Conservation (phyloP, 2,329 filamentous ascomycete genomes). For the Diaporthe nobilis region DNA sequence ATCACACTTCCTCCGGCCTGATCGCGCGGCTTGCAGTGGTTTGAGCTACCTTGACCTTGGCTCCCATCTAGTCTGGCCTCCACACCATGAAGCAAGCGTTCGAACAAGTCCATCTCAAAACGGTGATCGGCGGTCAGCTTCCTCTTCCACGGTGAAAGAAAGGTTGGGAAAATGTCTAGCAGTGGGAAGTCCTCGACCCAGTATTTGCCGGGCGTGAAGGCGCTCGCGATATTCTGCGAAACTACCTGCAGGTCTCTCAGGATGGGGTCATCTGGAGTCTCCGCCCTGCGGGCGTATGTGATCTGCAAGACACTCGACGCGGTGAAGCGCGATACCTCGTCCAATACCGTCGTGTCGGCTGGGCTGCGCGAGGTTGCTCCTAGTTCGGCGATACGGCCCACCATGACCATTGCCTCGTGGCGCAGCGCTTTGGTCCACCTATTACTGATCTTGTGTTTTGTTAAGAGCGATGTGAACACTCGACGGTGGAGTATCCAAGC, state of each 20-base stretch:
- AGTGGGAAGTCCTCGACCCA: slow-evolving; percentile 36
- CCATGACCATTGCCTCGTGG: slow-evolving; percentile 37
- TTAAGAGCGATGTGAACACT: slow-evolving; percentile 35
- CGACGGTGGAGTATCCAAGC: slow-evolving; percentile 35
- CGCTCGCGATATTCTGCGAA: slow-evolving; percentile 35
- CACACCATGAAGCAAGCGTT: slow-evolving; percentile 19
- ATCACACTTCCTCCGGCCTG: neutral
- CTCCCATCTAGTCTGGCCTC: neutral
- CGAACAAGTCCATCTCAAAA: slow-evolving; percentile 32
- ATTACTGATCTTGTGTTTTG: slow-evolving; percentile 22
- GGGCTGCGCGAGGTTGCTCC: neutral
- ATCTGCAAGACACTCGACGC: slow-evolving; percentile 41
- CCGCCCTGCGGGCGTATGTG: slow-evolving; percentile 36
- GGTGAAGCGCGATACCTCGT: slow-evolving; percentile 40
- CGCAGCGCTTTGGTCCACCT: slow-evolving; percentile 34
- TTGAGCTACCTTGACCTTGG: too few species aligned
- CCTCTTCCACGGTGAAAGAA: slow-evolving; percentile 37
- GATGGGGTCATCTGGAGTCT: slow-evolving; percentile 24
- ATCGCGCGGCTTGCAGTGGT: neutral
- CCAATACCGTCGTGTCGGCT: neutral
- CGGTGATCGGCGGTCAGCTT: slow-evolving; percentile 34
- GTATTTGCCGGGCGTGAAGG: slow-evolving; percentile 37
- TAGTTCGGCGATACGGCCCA: slow-evolving; percentile 26
- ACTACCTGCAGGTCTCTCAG: slow-evolving; percentile 26
- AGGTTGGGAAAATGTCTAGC: slow-evolving; percentile 25